Evolutionary conservation across 108 stramenopile genomes (phyloP).

Genomic region (Skeletonema costatum): DNA sequence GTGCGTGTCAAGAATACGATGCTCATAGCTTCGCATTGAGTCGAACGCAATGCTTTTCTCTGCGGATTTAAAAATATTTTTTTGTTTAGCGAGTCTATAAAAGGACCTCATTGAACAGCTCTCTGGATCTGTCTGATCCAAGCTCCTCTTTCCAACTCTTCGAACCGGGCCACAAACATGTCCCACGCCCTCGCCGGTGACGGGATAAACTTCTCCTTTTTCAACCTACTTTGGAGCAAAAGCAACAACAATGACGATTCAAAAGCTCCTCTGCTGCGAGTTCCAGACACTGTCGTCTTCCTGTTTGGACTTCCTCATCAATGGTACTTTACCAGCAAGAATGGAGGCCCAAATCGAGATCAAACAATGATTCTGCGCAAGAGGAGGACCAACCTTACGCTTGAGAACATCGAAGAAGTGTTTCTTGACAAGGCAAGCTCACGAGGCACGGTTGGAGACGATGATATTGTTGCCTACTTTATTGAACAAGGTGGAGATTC

Average conservation of each 20-base stretch:
- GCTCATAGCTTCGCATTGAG: too few relatives aligned
- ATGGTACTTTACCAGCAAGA: conserved; percentile 87
- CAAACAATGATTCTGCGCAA: conserved; percentile 68
- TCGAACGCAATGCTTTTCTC: too few relatives aligned
- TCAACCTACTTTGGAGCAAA: conserved; percentile 74
- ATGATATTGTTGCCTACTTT: conserved; percentile 83
- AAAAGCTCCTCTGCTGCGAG: conserved; percentile 19
- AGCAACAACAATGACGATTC: conserved; percentile 6
- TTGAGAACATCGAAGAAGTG: conserved; percentile 85
- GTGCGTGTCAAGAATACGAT: too few relatives aligned
- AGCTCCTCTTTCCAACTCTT: not conserved
- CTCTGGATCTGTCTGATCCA: too few relatives aligned
- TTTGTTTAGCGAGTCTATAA: too few relatives aligned
- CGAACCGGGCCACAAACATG: not conserved
- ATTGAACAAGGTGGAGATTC: conserved; percentile 35
- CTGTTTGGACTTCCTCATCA: conserved; percentile 81
- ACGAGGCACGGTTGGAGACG: conserved; percentile 15
- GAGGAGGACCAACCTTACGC: conserved; percentile 77
- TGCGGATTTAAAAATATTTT: too few relatives aligned
- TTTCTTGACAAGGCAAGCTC: conserved; percentile 64
- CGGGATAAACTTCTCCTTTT: conserved; percentile 75
- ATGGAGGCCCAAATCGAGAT: conserved; percentile 40
- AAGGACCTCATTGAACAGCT: too few relatives aligned
- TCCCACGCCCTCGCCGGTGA: conserved; percentile 63
- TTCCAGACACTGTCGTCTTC: conserved; percentile 88